Percentiles rank a stretch among this genome's conserved stretches.
These are phyloP conservation scores for Pseudocercospora eumusae DNA, from an alignment of 2,329 filamentous ascomycete genomes.

Conservation along the genomic window DNA sequence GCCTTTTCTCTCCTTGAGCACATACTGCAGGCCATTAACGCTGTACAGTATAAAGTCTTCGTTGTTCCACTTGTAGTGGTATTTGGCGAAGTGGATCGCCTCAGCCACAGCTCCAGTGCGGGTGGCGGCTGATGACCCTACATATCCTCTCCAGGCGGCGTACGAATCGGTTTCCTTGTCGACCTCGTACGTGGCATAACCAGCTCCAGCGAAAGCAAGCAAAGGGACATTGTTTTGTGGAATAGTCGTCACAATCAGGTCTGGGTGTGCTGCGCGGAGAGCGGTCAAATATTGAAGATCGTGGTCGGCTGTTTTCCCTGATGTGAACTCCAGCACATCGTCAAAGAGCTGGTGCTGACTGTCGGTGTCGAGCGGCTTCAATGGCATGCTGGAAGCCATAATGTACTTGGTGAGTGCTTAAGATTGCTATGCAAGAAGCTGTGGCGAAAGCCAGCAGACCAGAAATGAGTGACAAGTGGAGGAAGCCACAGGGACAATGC, in stretches of 20 bases:
- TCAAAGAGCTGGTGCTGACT: conserved; percentile 39
- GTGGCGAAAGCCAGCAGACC: not conserved
- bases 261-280: conserved; percentile 42
- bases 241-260: conserved; percentile 43
- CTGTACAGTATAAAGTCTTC: conserved; percentile 47
- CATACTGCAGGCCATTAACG: conserved; percentile 43
- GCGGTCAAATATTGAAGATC: conserved; percentile 44
- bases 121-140: conserved; percentile 33
- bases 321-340: conserved; percentile 40
- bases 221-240: conserved; percentile 43
- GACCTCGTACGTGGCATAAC: conserved; percentile 43
- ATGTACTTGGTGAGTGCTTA: not conserved
- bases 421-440: not conserved
- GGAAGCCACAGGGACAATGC: not conserved
- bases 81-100: conserved; percentile 44
- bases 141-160: conserved; percentile 43
- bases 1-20: conserved; percentile 43
- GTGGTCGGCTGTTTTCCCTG: conserved; percentile 43
- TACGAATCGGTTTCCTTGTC: conserved; percentile 44
- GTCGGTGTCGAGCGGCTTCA: conserved; percentile 13
- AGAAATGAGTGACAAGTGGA: not conserved
- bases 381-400: conserved; percentile 8
- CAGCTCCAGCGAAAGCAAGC: conserved; percentile 46
- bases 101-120: conserved; percentile 42
- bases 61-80: conserved; percentile 43